A percentile compares a stretch with the other conserved stretches of the same genome.
Conservation (phyloP, 2,329 filamentous ascomycete species). For the Alternaria gansuensis region DNA sequence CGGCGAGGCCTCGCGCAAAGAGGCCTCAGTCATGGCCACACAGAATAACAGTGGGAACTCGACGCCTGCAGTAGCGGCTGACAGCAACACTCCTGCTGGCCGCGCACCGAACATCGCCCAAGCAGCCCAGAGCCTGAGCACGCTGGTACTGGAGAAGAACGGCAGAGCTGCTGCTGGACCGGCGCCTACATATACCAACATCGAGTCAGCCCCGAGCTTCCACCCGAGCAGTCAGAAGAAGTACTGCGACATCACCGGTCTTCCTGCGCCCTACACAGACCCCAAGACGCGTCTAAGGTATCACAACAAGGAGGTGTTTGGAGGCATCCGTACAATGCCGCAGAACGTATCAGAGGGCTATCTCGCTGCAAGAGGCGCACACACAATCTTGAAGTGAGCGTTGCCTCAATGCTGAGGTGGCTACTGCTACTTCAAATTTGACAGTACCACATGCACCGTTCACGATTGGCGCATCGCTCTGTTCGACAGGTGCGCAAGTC, state of each 20-base stretch:
- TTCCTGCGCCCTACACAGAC: conserved; percentile 90
- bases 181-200: conserved; percentile 89
- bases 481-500: neutral
- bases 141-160: conserved; percentile 87
- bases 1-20: conserved; percentile 84
- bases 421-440: neutral
- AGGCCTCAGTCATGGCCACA: conserved; percentile 87
- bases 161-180: conserved; percentile 62
- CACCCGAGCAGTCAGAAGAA: conserved; percentile 79
- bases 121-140: conserved; percentile 84
- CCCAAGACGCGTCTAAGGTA: conserved; percentile 95
- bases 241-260: conserved; percentile 95
- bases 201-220: conserved; percentile 90
- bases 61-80: conserved; percentile 63
- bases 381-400: conserved; percentile 86
- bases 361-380: conserved; percentile 86
- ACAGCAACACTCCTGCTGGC: conserved; percentile 65
- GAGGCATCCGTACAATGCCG: conserved; percentile 78
- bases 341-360: conserved; percentile 88
- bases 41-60: conserved; percentile 82
- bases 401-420: neutral
- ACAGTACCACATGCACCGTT: neutral
- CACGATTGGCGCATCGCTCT: neutral
- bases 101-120: conserved; percentile 80
- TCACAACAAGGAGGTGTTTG: conserved; percentile 91